A percentile compares a stretch with the other conserved stretches of the same genome.
Evolutionary conservation across 106 monocot genomes (phyloP).

Genomic region (Allium cepa): DNA sequence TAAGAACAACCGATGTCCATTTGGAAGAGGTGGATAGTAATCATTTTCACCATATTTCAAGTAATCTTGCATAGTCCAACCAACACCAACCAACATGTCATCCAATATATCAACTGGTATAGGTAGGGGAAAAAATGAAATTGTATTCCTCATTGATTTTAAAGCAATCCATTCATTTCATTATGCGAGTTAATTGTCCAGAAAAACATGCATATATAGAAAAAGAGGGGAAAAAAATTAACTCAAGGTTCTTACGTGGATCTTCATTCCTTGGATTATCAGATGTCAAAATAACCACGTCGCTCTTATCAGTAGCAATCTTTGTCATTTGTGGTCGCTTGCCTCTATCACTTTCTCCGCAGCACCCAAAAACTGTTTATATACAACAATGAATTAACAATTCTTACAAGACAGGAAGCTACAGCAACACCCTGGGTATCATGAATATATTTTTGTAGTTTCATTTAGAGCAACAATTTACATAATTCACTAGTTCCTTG

Average conservation of each 20-base stretch:
- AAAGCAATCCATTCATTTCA: not conserved
- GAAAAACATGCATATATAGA: too few species aligned
- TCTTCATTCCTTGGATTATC: constrained; percentile 92
- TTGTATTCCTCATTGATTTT: not conserved
- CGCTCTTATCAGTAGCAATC: constrained; percentile 95
- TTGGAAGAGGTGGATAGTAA: constrained; percentile 87
- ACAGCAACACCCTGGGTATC: too few species aligned
- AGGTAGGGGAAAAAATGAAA: constrained; percentile 1
- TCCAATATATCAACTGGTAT: constrained; percentile 89
- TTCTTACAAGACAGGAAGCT: too few species aligned
- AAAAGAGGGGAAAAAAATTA: not conserved
- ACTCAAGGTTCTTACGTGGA: constrained; percentile 51
- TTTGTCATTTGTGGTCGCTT: constrained; percentile 93
- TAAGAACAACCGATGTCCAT: constrained; percentile 90
- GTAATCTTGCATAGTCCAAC: constrained; percentile 96
- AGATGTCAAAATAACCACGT: constrained; percentile 90
- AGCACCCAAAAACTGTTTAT: constrained; percentile 76
- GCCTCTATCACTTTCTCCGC: constrained; percentile 82
- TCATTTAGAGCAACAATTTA: too few species aligned
- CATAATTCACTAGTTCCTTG: too few species aligned
- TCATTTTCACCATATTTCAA: constrained; percentile 84
- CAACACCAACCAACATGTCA: constrained; percentile 94
- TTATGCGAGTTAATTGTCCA: not conserved
- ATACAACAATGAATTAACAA: too few species aligned
- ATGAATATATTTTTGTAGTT: too few species aligned